Base-by-base conservation (phyloP, 768 basidiomycete species). In the Boletus sensibilis region DNA sequence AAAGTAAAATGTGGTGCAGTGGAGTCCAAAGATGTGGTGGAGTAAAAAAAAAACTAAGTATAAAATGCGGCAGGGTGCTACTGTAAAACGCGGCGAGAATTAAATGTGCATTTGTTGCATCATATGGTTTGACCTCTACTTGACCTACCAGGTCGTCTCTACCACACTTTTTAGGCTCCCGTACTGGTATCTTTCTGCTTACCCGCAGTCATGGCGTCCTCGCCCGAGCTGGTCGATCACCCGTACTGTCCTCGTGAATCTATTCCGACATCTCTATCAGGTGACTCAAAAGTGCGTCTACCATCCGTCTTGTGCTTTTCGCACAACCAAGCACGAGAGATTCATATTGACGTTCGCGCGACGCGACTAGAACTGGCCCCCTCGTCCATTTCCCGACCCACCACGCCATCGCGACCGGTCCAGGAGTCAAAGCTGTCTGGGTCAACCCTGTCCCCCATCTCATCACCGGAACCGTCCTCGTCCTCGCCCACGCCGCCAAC, bases 361-460 rank as follows among this genome's bases (percentile, higher is more conserved):
- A 47, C 16, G 7, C 25, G 6, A 47, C n/a, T 35, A 68, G 68
- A 45, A 61, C 63, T 1, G 66, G 66, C 16, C 48, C 61, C 5
- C 47, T 70, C 14, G 46, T 59, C 8, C 51, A 39, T 41, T 56
- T 62, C 27, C 68, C 61, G 3, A 66, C 61, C 2, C 68, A 70
- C 52, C 59, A 20, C 4, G 56, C 62, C 3, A 62, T 70, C 27
- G 42, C 38, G 0, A 18, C 59, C 42, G 68, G 64, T 48, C 63
- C 62, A 50, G 66, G 61, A 0, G 54, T 68, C 16, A 64, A 72
- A 50, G 67, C 55, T 8, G 65, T 75, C 31, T 78, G 76, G 76
- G 61, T 76, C 9, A 65, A 72, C 0, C 65, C 68, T 11, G 62
- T 69, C 7, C 65, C 74, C 1, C 65, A 75, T 20, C 62, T 74